Evolutionary conservation across 2,329 filamentous ascomycete species (phyloP).

Genomic region (Mollisia scopiformis): DNA sequence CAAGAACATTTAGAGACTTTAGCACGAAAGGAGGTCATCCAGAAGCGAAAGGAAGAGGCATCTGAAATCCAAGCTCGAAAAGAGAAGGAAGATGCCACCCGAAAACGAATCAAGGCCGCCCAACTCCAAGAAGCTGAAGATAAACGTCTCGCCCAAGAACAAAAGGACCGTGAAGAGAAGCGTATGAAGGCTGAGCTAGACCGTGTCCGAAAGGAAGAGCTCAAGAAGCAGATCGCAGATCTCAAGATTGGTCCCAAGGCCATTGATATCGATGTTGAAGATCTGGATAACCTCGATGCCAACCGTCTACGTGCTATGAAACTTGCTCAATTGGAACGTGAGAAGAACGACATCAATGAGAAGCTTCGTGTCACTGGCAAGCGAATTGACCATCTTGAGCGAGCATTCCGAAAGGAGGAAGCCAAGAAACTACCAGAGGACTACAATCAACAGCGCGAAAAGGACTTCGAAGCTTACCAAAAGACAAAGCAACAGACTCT

Average conservation of each 20-base stretch:
- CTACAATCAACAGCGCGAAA: conserved; percentile 80
- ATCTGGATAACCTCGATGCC: conserved; percentile 85
- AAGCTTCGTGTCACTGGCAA: conserved; percentile 90
- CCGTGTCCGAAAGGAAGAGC: conserved; percentile 87
- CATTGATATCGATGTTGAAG: conserved; percentile 73
- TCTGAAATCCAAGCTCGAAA: conserved; percentile 84
- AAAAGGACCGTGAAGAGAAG: conserved; percentile 85
- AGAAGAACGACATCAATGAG: conserved; percentile 96
- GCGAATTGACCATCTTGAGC: conserved; percentile 95
- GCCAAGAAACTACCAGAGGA: conserved; percentile 87
- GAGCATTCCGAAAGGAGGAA: conserved; percentile 95
- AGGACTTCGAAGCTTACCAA: conserved; percentile 81
- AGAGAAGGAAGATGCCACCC: conserved; percentile 89
- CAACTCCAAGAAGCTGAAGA: conserved; percentile 89
- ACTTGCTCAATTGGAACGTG: conserved; percentile 91
- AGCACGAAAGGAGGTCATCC: conserved; percentile 85
- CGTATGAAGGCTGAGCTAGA: conserved; percentile 86
- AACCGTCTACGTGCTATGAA: conserved; percentile 93
- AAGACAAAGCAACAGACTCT: conserved; percentile 76
- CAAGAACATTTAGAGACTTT: conserved; percentile 87
- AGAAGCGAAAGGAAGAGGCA: conserved; percentile 97
- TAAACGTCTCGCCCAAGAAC: conserved; percentile 87
- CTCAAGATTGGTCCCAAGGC: conserved; percentile 86
- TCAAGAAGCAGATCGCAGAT: conserved; percentile 90
- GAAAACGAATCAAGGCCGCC: conserved; percentile 84